A percentile compares a stretch with the other conserved stretches of the same genome.
These are phyloP conservation scores for Trypanosoma grayi DNA, from an alignment of 208 protist species.

Conservation along the genomic window DNA sequence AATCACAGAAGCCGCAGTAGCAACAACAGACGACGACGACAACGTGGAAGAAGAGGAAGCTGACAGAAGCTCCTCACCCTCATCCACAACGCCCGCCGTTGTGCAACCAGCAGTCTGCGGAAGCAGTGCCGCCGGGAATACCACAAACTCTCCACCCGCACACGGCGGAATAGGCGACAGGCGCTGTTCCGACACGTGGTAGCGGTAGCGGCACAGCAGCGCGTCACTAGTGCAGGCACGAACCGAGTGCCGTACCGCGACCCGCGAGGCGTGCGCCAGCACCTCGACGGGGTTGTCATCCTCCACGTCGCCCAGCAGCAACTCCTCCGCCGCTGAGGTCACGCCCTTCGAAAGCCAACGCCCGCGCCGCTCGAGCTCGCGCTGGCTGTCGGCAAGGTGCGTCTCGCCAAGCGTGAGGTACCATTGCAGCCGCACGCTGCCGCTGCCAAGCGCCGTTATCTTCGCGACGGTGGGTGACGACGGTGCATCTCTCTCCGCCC, in stretches of 20 bases:
- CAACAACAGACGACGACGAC: slow-evolving; percentile 1
- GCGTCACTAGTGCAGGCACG: neutral
- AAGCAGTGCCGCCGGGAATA: slow-evolving; percentile 7
- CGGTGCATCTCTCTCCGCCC: neutral
- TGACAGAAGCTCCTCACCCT: slow-evolving; percentile 14
- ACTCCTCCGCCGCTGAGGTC: slow-evolving; percentile 8
- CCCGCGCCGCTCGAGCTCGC: slow-evolving; percentile 13
- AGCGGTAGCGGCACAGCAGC: slow-evolving; percentile 35
- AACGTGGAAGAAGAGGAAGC: neutral
- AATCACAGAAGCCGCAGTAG: too few species aligned
- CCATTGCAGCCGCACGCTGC: slow-evolving; percentile 27
- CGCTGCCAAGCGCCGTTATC: slow-evolving; percentile 3
- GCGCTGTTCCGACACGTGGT: slow-evolving; percentile 26
- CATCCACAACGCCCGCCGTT: slow-evolving; percentile 8
- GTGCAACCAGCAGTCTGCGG: neutral
- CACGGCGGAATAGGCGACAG: slow-evolving; percentile 13
- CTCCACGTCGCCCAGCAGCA: slow-evolving; percentile 30
- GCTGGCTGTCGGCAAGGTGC: slow-evolving; percentile 25
- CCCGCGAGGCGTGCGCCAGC: neutral
- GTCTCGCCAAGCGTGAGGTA: slow-evolving; percentile 31
- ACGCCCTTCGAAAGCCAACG: slow-evolving; percentile 18
- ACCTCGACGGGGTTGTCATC: slow-evolving; percentile 27
- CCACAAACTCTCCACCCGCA: neutral
- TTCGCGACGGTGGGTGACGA: neutral
- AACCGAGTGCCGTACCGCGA: slow-evolving; percentile 17